These are phyloP conservation scores for Arthrobotrys pseudoclavata DNA, from an alignment of 2,329 filamentous ascomycete species.

Conservation along the genomic window DNA sequence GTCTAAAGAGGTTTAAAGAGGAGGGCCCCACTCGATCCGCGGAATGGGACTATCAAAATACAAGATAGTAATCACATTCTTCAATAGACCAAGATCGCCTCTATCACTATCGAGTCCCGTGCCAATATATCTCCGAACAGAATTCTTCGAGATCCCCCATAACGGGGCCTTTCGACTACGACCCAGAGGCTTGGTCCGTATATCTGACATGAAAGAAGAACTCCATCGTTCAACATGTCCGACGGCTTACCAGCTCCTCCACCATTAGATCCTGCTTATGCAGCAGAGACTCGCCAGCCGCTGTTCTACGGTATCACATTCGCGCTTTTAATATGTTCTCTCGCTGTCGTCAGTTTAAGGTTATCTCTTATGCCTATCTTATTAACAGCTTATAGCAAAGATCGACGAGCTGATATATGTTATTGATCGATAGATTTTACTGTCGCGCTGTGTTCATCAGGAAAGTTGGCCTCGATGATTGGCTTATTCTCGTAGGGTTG, in stretches of 20 bases:
- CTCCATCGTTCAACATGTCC: neutral
- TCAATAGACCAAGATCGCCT: slow-evolving; percentile 4
- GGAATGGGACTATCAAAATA: slow-evolving; percentile 4
- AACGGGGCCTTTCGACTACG: neutral
- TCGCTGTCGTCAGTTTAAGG: slow-evolving; percentile 36
- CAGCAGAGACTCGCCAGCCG: slow-evolving; percentile 44
- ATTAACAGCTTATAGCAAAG: neutral
- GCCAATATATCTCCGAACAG: neutral
- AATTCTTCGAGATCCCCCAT: neutral
- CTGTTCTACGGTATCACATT: slow-evolving; percentile 50
- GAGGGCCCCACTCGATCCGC: slow-evolving; percentile 7
- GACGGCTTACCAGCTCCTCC: neutral
- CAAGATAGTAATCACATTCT: slow-evolving; percentile 6
- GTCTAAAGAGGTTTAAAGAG: slow-evolving; percentile 1
- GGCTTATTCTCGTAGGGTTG: slow-evolving; percentile 65
- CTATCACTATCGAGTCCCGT: neutral
- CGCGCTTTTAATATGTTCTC: slow-evolving; percentile 38
- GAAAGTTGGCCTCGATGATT: slow-evolving; percentile 65
- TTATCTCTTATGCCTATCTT: slow-evolving; percentile 12
- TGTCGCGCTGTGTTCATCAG: slow-evolving; percentile 60
- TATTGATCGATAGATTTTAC: slow-evolving; percentile 59
- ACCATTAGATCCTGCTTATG: slow-evolving; percentile 27
- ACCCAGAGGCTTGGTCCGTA: neutral
- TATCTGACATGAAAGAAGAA: neutral
- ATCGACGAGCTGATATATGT: slow-evolving; percentile 21